These are phyloP conservation scores for Puya raimondii DNA, from an alignment of 176 grass and related monocot genomes.

Conservation along the genomic window DNA sequence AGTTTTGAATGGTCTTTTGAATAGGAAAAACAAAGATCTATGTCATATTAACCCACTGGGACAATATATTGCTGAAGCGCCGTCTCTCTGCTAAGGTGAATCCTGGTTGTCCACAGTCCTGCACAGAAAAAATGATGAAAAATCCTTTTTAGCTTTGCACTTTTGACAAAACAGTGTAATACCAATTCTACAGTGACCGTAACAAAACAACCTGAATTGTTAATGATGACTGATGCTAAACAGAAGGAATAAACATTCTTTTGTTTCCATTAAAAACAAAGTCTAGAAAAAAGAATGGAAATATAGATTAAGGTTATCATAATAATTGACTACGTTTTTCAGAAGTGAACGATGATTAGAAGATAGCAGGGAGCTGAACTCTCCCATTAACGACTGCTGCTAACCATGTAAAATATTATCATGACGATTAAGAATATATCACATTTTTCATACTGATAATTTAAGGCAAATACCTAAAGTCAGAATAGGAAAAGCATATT, in stretches of 20 bases:
- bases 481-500: background rate
- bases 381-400: background rate
- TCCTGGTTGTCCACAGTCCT: conserved; percentile 93
- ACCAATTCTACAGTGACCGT: too few species aligned
- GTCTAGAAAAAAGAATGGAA: background rate
- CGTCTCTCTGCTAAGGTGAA: conserved; percentile 80
- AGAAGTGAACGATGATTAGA: background rate
- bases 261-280: background rate
- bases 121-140: conserved; percentile 25
- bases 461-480: background rate
- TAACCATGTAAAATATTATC: background rate
- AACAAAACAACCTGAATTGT: background rate
- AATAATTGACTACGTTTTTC: background rate
- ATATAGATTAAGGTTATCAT: background rate
- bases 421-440: background rate
- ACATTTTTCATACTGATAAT: background rate
- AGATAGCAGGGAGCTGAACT: background rate
- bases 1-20: background rate
- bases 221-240: background rate
- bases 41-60: conserved; percentile 49
- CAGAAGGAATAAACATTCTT: background rate
- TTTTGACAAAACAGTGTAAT: background rate
- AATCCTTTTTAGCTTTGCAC: conserved; percentile 10
- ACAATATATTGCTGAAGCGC: conserved; percentile 70
- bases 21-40: conserved; percentile 7